Percentiles rank a stretch among this genome's conserved stretches.
phyloP scores from a whole-genome alignment of 192 early-diverging fungal species.

The Dimargaris xerosporica region DNA sequence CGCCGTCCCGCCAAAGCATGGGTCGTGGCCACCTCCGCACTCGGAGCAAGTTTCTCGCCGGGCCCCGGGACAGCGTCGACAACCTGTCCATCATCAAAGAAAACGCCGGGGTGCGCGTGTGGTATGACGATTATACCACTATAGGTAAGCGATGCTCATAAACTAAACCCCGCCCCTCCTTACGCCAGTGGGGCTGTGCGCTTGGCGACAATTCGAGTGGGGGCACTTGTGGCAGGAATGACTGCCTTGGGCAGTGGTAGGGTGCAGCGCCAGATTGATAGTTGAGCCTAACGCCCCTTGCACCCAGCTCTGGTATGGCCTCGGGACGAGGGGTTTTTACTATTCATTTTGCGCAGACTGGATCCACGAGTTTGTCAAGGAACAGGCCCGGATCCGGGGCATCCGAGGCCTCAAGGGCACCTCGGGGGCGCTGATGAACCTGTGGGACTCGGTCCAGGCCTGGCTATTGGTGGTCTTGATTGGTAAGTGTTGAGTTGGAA shows the following conservation, averaged over 20 bases:
- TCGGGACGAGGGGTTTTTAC: not conserved
- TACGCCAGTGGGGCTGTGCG: too few species aligned
- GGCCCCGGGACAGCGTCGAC: not conserved
- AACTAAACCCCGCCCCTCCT: not conserved
- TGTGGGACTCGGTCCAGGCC: conserved; percentile 64
- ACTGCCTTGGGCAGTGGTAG: not conserved
- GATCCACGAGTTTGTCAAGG: conserved; percentile 79
- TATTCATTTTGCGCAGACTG: conserved; percentile 39
- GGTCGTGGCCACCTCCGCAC: conserved; percentile 5
- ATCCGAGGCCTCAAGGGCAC: conserved; percentile 36
- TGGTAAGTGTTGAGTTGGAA: conserved; percentile 29
- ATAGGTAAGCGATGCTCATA: conserved; percentile 25
- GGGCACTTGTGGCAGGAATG: not conserved
- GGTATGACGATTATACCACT: conserved; percentile 40
- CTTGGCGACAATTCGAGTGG: not conserved
- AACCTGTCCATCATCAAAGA: conserved; percentile 16
- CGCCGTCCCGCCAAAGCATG: too few species aligned
- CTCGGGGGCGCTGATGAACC: conserved; percentile 38
- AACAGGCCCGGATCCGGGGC: conserved; percentile 48
- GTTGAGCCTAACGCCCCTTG: not conserved
- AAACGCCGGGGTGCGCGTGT: conserved; percentile 37
- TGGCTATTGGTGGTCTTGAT: conserved; percentile 74
- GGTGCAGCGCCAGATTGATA: not conserved
- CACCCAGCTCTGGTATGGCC: not conserved
- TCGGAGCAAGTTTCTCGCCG: conserved; percentile 2